phyloP scores from a whole-genome alignment of 495 filamentous ascomycete species.

The Tetracladium setigerum region DNA sequence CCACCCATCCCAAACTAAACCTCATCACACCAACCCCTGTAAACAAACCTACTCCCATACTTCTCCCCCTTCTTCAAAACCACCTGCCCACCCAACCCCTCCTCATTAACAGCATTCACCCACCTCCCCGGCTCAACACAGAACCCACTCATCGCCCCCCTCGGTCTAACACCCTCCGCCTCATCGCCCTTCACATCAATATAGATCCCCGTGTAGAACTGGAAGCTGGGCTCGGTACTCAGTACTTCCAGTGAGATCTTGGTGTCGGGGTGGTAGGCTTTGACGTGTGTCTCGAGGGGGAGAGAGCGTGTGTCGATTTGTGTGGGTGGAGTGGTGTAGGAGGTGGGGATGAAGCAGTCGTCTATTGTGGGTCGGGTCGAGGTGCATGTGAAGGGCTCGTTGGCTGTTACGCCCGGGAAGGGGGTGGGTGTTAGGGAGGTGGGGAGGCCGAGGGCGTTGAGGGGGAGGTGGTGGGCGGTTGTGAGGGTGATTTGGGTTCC shows the following conservation, averaged over 20 bases:
- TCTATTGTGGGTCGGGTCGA: slow-evolving; percentile 67
- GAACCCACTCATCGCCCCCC: slow-evolving; percentile 64
- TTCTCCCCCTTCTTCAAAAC: slow-evolving; percentile 70
- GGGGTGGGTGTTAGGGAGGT: slow-evolving; percentile 40
- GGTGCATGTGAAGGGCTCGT: slow-evolving; percentile 61
- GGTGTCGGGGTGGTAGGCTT: slow-evolving; percentile 60
- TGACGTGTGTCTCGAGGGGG: slow-evolving; percentile 56
- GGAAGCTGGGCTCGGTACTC: slow-evolving; percentile 91
- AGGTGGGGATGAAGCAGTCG: slow-evolving; percentile 73
- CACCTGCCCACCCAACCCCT: slow-evolving; percentile 70
- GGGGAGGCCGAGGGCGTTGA: slow-evolving; percentile 65
- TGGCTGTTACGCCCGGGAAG: slow-evolving; percentile 53
- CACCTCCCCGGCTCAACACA: slow-evolving; percentile 87
- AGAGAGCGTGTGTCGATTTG: slow-evolving; percentile 68
- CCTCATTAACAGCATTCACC: slow-evolving; percentile 78
- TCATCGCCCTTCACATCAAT: slow-evolving; percentile 55
- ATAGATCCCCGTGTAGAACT: slow-evolving; percentile 87
- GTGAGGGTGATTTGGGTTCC: slow-evolving; percentile 67
- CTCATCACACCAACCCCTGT: slow-evolving; percentile 65
- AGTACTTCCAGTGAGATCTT: slow-evolving; percentile 74
- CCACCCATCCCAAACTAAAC: too few relatives aligned
- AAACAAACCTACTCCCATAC: slow-evolving; percentile 72
- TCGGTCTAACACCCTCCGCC: slow-evolving; percentile 53
- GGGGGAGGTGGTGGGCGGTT: slow-evolving; percentile 66
- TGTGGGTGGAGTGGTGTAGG: slow-evolving; percentile 51